phyloP scores from a whole-genome alignment of 1,284 basidiomycete species.

The Mycena citricolor region DNA sequence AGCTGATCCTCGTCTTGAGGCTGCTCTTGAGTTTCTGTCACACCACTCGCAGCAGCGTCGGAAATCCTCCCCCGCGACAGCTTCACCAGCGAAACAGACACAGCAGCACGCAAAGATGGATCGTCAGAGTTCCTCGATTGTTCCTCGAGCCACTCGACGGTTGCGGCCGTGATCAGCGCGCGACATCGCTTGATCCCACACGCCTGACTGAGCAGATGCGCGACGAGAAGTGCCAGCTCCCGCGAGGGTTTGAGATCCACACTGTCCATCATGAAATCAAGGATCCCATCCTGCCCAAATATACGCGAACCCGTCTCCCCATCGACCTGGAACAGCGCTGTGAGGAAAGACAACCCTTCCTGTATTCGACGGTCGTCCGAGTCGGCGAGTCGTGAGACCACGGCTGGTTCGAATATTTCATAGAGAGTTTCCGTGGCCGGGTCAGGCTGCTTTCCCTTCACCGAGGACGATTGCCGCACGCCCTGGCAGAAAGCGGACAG shows the following conservation, averaged over 20 bases:
- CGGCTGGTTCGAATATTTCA: constrained; percentile 46
- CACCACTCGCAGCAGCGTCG: constrained; percentile 42
- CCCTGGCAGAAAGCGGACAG: constrained; percentile 67
- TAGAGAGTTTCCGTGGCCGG: constrained; percentile 48
- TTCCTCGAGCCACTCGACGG: constrained; percentile 60
- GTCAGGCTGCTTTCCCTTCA: constrained; percentile 39
- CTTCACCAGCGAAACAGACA: constrained; percentile 78
- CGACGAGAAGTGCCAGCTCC: constrained; percentile 52
- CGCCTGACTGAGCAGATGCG: constrained; percentile 72
- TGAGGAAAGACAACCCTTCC: constrained; percentile 59
- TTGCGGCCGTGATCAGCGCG: constrained; percentile 53
- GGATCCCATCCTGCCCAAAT: constrained; percentile 58
- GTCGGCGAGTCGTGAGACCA: constrained; percentile 51
- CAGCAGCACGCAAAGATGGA: constrained; percentile 53
- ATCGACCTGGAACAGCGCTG: constrained; percentile 77
- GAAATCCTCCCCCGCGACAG: constrained; percentile 56
- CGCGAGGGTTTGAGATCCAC: constrained; percentile 60
- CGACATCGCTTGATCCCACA: constrained; percentile 72
- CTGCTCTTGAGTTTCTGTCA: constrained; percentile 30
- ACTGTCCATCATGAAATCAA: constrained; percentile 62
- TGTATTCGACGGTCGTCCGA: constrained; percentile 51
- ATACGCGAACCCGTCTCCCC: constrained; percentile 60
- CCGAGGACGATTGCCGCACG: constrained; percentile 40
- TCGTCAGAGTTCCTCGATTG: constrained; percentile 51
- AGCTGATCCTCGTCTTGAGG: constrained; percentile 45